Conservation (phyloP, 768 basidiomycete genomes). For the Psilocybe cyanescens region DNA sequence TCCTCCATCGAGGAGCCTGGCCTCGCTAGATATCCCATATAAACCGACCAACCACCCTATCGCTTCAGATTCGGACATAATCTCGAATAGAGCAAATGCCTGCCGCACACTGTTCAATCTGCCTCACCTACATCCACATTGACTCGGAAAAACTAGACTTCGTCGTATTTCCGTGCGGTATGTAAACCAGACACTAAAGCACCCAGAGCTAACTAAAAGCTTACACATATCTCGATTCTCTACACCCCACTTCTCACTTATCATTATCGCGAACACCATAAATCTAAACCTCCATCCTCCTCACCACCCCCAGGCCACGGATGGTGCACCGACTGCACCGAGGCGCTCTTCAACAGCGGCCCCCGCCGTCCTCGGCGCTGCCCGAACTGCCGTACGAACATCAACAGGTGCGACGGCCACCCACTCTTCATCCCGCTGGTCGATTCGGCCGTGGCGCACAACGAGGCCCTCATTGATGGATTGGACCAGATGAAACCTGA, state of each 20-base stretch:
- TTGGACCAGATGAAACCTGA: constrained; percentile 36
- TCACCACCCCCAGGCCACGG: constrained; percentile 39
- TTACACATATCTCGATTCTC: no score
- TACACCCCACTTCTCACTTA: neutral
- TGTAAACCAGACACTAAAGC: constrained; percentile 9
- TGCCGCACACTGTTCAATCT: constrained; percentile 29
- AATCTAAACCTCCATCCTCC: no score
- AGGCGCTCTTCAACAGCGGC: constrained; percentile 23
- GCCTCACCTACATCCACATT: constrained; percentile 27
- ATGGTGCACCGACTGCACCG: constrained; percentile 40
- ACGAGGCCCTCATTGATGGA: constrained; percentile 31
- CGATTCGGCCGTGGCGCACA: constrained; percentile 25
- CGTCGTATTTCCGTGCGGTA: constrained; percentile 39
- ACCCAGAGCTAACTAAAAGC: no score
- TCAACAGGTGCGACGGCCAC: constrained; percentile 27
- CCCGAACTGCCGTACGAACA: constrained; percentile 25
- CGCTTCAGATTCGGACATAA: no score
- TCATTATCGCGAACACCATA: no score
- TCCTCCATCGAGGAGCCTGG: constrained; percentile 11
- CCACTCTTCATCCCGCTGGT: constrained; percentile 32
- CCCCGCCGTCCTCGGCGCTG: constrained; percentile 18
- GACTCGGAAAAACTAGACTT: constrained; percentile 24
- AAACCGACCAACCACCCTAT: neutral
- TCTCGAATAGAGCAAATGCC: constrained; percentile 14
- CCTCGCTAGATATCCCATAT: neutral